Percentiles rank a stretch among this genome's conserved stretches.
phyloP scores from a whole-genome alignment of 2,329 filamentous ascomycete species.

The Ceratocystis diversiconidia region DNA sequence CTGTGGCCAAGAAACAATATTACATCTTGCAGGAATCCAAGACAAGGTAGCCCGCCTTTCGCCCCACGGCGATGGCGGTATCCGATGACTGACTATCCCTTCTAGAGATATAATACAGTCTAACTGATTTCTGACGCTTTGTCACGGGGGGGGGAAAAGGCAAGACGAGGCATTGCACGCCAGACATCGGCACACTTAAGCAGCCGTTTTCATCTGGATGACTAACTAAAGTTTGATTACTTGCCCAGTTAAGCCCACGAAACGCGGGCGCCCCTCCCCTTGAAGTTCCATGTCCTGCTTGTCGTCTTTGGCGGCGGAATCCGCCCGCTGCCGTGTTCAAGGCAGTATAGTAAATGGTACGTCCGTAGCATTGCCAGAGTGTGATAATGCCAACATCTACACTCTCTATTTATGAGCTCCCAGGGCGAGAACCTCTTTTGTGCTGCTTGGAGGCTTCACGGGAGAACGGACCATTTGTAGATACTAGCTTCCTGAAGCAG shows the following conservation, averaged over 20 bases:
- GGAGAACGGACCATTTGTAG: no score
- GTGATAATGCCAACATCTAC: neutral
- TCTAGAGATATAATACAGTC: neutral
- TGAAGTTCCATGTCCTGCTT: neutral
- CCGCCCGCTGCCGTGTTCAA: slow-evolving; percentile 5
- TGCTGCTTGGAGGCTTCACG: neutral
- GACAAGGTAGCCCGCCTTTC: neutral
- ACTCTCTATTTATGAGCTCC: no score
- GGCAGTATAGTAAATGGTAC: neutral
- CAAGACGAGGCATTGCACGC: neutral
- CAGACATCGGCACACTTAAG: neutral
- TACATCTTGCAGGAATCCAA: neutral
- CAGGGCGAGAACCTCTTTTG: neutral
- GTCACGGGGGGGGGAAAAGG: no score
- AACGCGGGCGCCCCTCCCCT: neutral
- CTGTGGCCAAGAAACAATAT: no score
- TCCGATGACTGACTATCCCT: neutral
- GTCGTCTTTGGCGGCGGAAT: neutral
- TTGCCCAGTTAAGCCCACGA: neutral
- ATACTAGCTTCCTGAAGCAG: no score
- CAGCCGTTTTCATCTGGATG: neutral
- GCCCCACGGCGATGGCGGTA: neutral
- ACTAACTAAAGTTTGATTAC: neutral
- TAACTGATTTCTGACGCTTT: neutral
- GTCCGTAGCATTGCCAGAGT: neutral